Evolutionary conservation across 305 asterid genomes (phyloP).

Genomic region (Fraxinus latifolia): DNA sequence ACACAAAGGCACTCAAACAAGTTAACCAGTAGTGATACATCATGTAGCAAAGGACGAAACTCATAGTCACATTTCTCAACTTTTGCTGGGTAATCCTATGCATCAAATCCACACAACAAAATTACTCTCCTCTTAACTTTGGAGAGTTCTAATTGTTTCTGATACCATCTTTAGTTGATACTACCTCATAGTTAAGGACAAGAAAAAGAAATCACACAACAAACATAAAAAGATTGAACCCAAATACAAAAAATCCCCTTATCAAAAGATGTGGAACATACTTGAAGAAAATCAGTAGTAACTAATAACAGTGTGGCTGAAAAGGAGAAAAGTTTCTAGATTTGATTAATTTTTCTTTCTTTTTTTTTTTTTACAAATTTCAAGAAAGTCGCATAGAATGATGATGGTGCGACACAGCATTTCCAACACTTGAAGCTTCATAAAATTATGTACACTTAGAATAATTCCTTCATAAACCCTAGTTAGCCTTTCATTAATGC

Average conservation of each 20-base stretch:
- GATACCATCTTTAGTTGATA: slow-evolving; percentile 2
- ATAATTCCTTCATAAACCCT: slow-evolving; percentile 26
- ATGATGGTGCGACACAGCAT: neutral
- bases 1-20: neutral
- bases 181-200: slow-evolving; percentile 16
- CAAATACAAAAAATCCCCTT: slow-evolving; percentile 3
- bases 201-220: neutral
- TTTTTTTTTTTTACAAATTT: neutral
- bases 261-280: neutral
- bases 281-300: slow-evolving; percentile 4
- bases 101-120: neutral
- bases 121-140: neutral
- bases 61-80: neutral
- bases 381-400: neutral
- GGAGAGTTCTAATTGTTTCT: slow-evolving; percentile 1
- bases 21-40: neutral
- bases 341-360: neutral
- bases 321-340: neutral
- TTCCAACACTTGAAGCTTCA: slow-evolving; percentile 9
- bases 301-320: slow-evolving; percentile 4
- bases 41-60: neutral
- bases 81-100: slow-evolving; percentile 3
- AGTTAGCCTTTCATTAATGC: slow-evolving; percentile 25
- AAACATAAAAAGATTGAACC: neutral
- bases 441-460: neutral